Conservation (phyloP, 1,139 yeast genomes). For the Dujonia santamariae region DNA sequence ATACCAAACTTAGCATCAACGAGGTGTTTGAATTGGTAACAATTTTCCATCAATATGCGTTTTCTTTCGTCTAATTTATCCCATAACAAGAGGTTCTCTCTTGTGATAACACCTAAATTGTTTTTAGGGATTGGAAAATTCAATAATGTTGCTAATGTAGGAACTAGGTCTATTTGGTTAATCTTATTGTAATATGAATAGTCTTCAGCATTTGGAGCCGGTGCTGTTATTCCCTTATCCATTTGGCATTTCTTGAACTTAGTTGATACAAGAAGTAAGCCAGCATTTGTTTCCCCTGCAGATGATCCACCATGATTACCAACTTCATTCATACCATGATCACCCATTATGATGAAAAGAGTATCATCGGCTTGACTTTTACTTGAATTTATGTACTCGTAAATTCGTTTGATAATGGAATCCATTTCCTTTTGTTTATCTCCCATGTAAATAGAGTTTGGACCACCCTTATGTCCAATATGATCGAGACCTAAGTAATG, state of each 20-base stretch:
- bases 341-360: slow-evolving; percentile 78
- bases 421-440: slow-evolving; percentile 87
- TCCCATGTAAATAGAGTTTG: slow-evolving; percentile 75
- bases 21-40: slow-evolving; percentile 51
- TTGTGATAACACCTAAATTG: slow-evolving; percentile 71
- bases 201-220: slow-evolving; percentile 33
- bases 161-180: slow-evolving; percentile 86
- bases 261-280: slow-evolving; percentile 65
- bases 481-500: slow-evolving; percentile 95
- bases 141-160: slow-evolving; percentile 71
- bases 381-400: slow-evolving; percentile 30
- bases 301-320: slow-evolving; percentile 98
- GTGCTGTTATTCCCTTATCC: slow-evolving; percentile 33
- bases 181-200: slow-evolving; percentile 53
- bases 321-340: slow-evolving; percentile 91
- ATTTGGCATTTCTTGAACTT: slow-evolving; percentile 36
- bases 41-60: slow-evolving; percentile 54
- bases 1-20: slow-evolving; percentile 22
- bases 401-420: slow-evolving; percentile 52
- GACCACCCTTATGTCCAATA: slow-evolving; percentile 97
- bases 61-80: slow-evolving; percentile 28
- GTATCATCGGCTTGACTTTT: slow-evolving; percentile 42
- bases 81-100: slow-evolving; percentile 56
- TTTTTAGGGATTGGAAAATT: slow-evolving; percentile 85
- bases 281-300: slow-evolving; percentile 87